Evolutionary conservation across 768 basidiomycete genomes (phyloP), one percentile per base, ranked within the genome.

Genomic region (Pilatotrama ljubarskyi): DNA sequence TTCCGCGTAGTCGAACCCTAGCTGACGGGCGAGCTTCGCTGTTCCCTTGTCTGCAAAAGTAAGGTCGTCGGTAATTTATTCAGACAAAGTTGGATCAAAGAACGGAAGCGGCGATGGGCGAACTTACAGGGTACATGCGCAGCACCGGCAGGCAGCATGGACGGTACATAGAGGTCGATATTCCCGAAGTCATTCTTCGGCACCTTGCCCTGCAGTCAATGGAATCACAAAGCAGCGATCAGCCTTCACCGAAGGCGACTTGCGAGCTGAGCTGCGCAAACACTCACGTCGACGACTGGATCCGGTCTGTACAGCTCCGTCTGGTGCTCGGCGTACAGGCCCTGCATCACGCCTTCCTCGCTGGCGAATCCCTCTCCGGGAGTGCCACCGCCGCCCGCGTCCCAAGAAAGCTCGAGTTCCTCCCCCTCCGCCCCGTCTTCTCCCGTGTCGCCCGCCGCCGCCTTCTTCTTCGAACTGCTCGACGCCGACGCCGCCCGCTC

Each of bases 151-250:
- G 97, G 97, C 29, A 98, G 80, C 97, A 99, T 99, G 3, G 92
- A 88, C 26, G 92, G 88, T 24, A 91, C 92, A 72, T 96, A 99
- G 24, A 99, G 75, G 75, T 99, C 96, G 64, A 99, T 91, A 72
- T 98, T 99, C 17, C 96, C 96, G 71, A 96, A 99, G 64, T 88
- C 85, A 68, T 99, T 99, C 76, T 92, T 95, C 6, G 95, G 95
- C 29, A 99, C 83, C 70, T 84, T 86, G 32, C 96, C 96, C 95
- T 98, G 68, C 49, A 43, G 36, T 29, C 5, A 29, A 40, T 42
- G 40, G 6, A 42, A 18, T 10, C 20, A 50, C 38, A 25, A 48
- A 52, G 44, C 55, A 49, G n/a, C 50, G 48, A 38, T 14, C 11
- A 38, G 26, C n/a, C 22, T 9, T 9, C n/a, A 43, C 2, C 1